A percentile compares a stretch with the other conserved stretches of the same genome.
Evolutionary conservation across 2,329 filamentous ascomycete genomes (phyloP).

Genomic region (Botrytis deweyae): DNA sequence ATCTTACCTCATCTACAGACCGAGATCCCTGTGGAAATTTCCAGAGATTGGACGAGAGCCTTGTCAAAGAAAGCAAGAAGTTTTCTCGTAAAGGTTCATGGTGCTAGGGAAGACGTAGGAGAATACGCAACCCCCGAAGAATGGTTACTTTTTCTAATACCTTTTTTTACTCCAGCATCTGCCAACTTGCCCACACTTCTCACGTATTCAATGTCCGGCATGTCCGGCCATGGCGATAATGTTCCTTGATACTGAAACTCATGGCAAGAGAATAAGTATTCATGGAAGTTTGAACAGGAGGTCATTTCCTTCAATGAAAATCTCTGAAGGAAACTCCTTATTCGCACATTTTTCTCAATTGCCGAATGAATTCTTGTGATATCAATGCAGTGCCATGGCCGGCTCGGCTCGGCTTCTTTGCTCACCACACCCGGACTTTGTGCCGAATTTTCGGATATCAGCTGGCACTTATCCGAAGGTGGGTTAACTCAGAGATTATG

Average conservation of each 20-base stretch:
- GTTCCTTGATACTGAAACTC: not conserved
- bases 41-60: constrained; percentile 26
- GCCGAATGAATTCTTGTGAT: not conserved
- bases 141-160: not conserved
- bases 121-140: constrained; percentile 13
- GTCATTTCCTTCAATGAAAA: not conserved
- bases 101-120: not conserved
- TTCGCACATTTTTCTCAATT: not conserved
- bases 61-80: constrained; percentile 23
- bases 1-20: too few relatives aligned
- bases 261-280: not conserved
- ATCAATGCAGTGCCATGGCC: not conserved
- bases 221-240: not conserved
- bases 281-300: not conserved
- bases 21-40: not conserved
- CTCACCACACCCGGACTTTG: not conserved
- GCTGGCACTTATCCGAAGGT: not conserved
- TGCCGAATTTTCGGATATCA: not conserved
- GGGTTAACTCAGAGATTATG: not conserved
- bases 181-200: not conserved
- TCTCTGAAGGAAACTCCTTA: not conserved
- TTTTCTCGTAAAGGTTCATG: not conserved
- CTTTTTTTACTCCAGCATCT: not conserved
- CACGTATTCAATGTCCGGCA: not conserved
- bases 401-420: not conserved